These are phyloP conservation scores for Sequoiadendron giganteum DNA, from an alignment of 75 land plant species.

Conservation along the genomic window DNA sequence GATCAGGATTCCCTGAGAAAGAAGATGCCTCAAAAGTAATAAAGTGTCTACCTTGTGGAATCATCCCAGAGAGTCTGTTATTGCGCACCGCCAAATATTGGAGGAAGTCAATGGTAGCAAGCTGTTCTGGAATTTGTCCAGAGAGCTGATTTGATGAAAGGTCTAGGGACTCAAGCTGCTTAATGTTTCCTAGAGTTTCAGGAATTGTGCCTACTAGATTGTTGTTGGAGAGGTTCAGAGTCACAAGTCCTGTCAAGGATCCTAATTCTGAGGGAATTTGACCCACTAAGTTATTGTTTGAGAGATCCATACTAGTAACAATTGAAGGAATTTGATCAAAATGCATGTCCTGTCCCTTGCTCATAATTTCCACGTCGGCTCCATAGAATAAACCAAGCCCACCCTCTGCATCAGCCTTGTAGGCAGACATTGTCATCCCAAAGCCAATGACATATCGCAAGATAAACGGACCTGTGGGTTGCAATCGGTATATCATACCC, in stretches of 20 bases:
- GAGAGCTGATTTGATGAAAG: constrained; percentile 29
- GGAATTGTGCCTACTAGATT: constrained; percentile 22
- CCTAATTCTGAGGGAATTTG: constrained; percentile 37
- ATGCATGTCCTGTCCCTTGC: constrained; percentile 14
- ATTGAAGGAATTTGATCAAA: constrained; percentile 11
- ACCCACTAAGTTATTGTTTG: constrained; percentile 27
- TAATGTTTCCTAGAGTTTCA: constrained; percentile 20
- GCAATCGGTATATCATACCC: constrained; percentile 4
- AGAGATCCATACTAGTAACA: constrained; percentile 20
- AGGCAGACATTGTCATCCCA: not conserved
- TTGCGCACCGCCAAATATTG: constrained; percentile 20
- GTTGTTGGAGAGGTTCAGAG: constrained; percentile 30
- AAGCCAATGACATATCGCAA: constrained; percentile 4
- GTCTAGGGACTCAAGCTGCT: constrained; percentile 30
- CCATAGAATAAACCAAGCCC: constrained; percentile 22
- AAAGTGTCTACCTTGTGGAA: constrained; percentile 23
- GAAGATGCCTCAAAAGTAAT: constrained; percentile 11
- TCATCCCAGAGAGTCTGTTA: constrained; percentile 28
- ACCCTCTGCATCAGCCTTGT: constrained; percentile 4
- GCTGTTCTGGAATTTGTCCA: constrained; percentile 18
- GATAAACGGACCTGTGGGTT: not conserved
- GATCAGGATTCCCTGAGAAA: constrained; percentile 22
- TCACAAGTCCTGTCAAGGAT: constrained; percentile 10
- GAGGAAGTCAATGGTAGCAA: constrained; percentile 10
- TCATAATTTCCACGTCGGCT: constrained; percentile 2